These are phyloP conservation scores for Gigaspora rosea DNA, from an alignment of 192 early-diverging fungal species.

Conservation along the genomic window DNA sequence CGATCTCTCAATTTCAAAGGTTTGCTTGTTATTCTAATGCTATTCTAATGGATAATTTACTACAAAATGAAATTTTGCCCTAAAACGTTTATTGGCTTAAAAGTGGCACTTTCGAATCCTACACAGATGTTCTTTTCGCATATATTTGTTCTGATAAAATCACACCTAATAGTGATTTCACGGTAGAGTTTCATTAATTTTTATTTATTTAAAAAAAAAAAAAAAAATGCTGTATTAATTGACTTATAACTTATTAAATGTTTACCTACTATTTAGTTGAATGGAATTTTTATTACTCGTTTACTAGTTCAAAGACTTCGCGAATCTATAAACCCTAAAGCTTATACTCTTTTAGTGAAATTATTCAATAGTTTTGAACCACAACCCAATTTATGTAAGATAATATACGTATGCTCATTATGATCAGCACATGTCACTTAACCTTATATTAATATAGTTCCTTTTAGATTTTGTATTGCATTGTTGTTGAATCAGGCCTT, in stretches of 20 bases:
- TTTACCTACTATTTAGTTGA: background rate
- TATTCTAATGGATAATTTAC: background rate
- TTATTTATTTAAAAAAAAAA: background rate
- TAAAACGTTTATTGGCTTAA: background rate
- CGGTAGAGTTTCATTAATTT: background rate
- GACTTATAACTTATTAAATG: no score
- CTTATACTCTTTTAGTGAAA: conserved; percentile 6
- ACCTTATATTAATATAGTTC: conserved; percentile 1
- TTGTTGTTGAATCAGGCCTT: background rate
- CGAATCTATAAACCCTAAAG: background rate
- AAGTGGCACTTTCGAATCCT: background rate
- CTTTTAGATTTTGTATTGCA: conserved; percentile 10
- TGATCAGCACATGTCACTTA: background rate
- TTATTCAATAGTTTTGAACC: conserved; percentile 16
- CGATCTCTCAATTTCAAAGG: background rate
- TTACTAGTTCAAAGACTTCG: conserved; percentile 1
- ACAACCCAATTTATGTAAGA: background rate
- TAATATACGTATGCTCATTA: no score
- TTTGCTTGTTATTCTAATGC: background rate
- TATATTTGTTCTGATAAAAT: conserved; percentile 21
- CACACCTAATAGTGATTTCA: conserved; percentile 1
- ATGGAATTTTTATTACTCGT: conserved; percentile 5
- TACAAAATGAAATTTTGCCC: background rate
- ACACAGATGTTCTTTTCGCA: background rate
- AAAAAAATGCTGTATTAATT: no score